Conservation (phyloP, 2,329 filamentous ascomycete genomes). For the Nakataea oryzae region DNA sequence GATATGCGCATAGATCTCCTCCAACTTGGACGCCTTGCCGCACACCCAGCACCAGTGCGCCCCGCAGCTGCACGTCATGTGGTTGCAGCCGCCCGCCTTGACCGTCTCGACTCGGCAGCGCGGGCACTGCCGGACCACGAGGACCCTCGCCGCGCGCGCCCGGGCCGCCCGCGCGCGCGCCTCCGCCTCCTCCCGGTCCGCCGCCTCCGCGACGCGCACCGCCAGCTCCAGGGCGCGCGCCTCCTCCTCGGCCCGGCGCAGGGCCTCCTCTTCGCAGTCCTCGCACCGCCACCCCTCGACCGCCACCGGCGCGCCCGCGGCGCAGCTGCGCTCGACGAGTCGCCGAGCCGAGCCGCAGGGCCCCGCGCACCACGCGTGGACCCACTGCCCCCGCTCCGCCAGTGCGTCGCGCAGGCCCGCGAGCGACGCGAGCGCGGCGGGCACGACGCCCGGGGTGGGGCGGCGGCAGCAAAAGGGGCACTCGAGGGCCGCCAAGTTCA, state of each 20-base stretch:
- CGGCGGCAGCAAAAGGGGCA: constrained; percentile 39
- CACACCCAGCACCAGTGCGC: constrained; percentile 39
- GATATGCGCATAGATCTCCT: constrained; percentile 11
- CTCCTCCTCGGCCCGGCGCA: constrained; percentile 4
- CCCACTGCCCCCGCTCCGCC: constrained; percentile 27
- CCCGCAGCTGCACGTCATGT: constrained; percentile 31
- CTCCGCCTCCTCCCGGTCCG: constrained; percentile 8
- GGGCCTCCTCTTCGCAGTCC: constrained; percentile 18
- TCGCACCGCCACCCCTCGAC: constrained; percentile 29
- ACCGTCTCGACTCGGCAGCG: constrained; percentile 27
- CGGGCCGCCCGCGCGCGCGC: constrained; percentile 5
- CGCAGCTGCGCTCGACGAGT: constrained; percentile 32
- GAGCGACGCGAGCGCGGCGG: constrained; percentile 23
- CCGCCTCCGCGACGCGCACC: constrained; percentile 4
- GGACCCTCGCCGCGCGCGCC: constrained; percentile 15
- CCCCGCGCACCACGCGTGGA: constrained; percentile 35
- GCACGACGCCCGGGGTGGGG: constrained; percentile 25
- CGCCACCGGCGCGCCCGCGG: constrained; percentile 24
- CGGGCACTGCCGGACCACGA: constrained; percentile 29
- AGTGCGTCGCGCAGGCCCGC: constrained; percentile 26
- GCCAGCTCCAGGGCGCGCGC: background rate
- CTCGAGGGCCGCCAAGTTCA: constrained; percentile 35
- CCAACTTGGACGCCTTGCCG: background rate
- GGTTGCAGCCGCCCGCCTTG: constrained; percentile 34
- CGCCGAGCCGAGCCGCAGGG: constrained; percentile 28